Base-by-base conservation (phyloP, 108 stramenopile species). In the Skeletonema grethae region DNA sequence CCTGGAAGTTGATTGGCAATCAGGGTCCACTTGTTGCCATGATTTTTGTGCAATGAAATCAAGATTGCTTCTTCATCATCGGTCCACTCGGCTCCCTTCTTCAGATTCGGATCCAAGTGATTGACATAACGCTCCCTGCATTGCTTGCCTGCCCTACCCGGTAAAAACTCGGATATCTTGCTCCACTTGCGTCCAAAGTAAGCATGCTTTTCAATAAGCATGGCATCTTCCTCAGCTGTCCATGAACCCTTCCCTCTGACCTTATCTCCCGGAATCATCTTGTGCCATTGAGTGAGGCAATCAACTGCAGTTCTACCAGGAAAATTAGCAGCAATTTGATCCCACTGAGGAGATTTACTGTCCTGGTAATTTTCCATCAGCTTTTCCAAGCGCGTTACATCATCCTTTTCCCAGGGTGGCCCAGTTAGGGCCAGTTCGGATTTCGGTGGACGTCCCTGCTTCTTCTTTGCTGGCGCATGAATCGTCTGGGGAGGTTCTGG, bases 131-230 rank as follows among this genome's bases (percentile, higher is more conserved):
- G 93, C 81, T 99, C 99, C 35, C 99, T 88, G 72, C 98, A 99
- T 71, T 99, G 98, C 86, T 99, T 99, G 15, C 99, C 99, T 64
- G 97, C 95, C 36, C 99, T 72, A 1, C 98, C 99, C n/a, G 98
- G 98, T 2, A 98, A 79, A 25, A 83, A 82, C 29, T 82, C 76
- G 15, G 99, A 97, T 75, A 99, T 97, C 69, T 89, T 88, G 56
- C 90, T 86, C 98, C 98, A 99, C 69, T 96, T 96, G 41, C 87
- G 85, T 67, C 83, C 97, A 72, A 87, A 90, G 12, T 73, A 65
- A 38, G 65, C 61, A 31, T 86, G 72, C 64, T 90, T 90, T 15
- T 82, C 84, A 22, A 67, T 60, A 10, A 94, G 73, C 36, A 94
- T 87, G 31, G 62, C 39, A 65, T 94, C 93, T 73, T 94, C 93